Conservation (phyloP, 148 eudicot genomes). For the Spergularia marina region DNA sequence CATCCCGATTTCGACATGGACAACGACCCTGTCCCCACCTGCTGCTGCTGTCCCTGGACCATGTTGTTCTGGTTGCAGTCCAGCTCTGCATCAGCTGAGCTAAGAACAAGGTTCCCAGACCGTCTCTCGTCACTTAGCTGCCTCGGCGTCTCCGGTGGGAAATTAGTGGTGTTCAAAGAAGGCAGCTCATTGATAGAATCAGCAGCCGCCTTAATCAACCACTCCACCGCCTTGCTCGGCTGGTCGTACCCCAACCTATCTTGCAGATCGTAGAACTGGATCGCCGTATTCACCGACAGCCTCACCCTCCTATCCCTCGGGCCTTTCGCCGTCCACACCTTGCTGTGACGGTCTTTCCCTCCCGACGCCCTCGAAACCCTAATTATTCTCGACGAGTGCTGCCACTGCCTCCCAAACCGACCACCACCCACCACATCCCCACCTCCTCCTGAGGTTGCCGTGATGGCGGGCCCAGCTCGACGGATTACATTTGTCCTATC, state of each 20-base stretch:
- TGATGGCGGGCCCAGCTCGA: background rate
- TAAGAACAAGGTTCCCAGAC: constrained; percentile 16
- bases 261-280: constrained; percentile 86
- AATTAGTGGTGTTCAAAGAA: constrained; percentile 34
- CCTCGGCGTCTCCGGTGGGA: constrained; percentile 56
- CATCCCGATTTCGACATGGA: constrained; percentile 48
- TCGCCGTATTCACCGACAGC: constrained; percentile 76
- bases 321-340: constrained; percentile 83
- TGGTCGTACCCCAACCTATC: constrained; percentile 81
- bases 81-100: constrained; percentile 32
- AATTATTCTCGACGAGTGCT: constrained; percentile 66
- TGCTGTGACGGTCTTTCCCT: constrained; percentile 93
- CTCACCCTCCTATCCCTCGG: constrained; percentile 76
- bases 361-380: constrained; percentile 92
- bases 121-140: constrained; percentile 44
- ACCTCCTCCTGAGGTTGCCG: constrained; percentile 5
- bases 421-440: constrained; percentile 16
- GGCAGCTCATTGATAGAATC: constrained; percentile 77
- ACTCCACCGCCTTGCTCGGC: constrained; percentile 95
- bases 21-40: constrained; percentile 12
- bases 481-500: constrained; percentile 23
- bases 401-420: constrained; percentile 54
- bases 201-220: constrained; percentile 75
- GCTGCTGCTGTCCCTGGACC: constrained; percentile 24
- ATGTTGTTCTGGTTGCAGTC: constrained; percentile 26